These are phyloP conservation scores for Acaromyces ingoldii DNA, from an alignment of 1,284 basidiomycete genomes.

Conservation along the genomic window DNA sequence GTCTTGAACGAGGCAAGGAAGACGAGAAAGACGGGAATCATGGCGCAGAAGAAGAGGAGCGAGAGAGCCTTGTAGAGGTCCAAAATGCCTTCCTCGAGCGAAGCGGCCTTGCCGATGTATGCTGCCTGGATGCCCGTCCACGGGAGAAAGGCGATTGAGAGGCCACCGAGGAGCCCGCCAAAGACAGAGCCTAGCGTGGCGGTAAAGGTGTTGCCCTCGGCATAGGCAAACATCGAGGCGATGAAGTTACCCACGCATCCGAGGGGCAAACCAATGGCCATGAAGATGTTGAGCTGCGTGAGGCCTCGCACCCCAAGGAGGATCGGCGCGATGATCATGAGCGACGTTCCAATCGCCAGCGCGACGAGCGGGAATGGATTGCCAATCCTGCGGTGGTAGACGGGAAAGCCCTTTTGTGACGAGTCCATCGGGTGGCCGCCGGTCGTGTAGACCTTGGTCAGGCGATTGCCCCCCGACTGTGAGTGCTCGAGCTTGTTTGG, in stretches of 20 bases:
- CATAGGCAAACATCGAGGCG: conserved; percentile 28
- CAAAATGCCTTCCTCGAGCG: conserved; percentile 7
- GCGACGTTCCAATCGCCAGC: conserved; percentile 21
- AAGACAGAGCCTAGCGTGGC: conserved; percentile 21
- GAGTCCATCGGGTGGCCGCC: conserved; percentile 7
- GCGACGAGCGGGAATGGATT: conserved; percentile 27
- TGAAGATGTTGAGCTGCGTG: conserved; percentile 7
- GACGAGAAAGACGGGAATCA: conserved; percentile 31
- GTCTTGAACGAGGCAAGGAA: conserved; percentile 25
- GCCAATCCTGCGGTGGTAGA: conserved; percentile 33
- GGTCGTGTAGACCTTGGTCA: conserved; percentile 9
- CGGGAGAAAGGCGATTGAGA: conserved; percentile 26
- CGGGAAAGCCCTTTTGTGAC: conserved; percentile 7
- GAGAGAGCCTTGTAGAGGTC: conserved; percentile 20
- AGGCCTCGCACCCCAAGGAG: conserved; percentile 9
- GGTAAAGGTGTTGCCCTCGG: conserved; percentile 27
- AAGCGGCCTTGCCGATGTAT: conserved; percentile 16
- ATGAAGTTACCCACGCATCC: conserved; percentile 27
- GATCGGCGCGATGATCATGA: conserved; percentile 21
- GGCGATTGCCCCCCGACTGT: not conserved
- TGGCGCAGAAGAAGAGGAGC: conserved; percentile 20
- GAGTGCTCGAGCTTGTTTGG: conserved; percentile 27
- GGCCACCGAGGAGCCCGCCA: conserved; percentile 18
- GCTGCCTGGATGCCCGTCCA: conserved; percentile 30
- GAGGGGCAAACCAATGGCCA: conserved; percentile 22